These are phyloP conservation scores for Monsonia emarginata DNA, from an alignment of 441 rosid species.

Conservation along the genomic window DNA sequence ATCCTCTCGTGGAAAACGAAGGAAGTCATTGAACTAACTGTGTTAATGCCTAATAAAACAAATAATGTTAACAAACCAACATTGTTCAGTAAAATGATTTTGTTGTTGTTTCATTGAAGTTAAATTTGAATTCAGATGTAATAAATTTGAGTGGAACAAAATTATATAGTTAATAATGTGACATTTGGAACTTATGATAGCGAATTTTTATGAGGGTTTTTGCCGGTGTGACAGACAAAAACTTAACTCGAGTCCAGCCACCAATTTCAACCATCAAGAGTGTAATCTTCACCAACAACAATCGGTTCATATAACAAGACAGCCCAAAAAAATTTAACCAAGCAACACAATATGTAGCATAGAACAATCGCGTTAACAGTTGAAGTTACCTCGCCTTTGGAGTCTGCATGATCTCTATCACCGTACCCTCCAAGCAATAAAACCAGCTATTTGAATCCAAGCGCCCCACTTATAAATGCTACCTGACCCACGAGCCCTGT, in stretches of 20 bases:
- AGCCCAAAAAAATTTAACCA: neutral
- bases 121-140: no score
- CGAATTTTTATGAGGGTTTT: no score
- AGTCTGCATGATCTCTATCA: neutral
- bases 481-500: constrained; percentile 5
- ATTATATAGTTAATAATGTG: no score
- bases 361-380: neutral
- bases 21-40: neutral
- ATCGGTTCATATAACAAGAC: neutral
- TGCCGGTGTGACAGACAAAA: no score
- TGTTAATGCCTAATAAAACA: neutral
- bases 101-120: no score
- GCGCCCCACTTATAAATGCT: neutral
- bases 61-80: no score
- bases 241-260: no score
- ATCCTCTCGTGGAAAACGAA: neutral
- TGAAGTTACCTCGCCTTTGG: constrained; percentile 7
- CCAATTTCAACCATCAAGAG: no score
- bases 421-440: neutral
- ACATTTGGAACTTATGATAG: no score
- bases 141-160: no score
- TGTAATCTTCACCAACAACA: neutral
- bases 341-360: neutral
- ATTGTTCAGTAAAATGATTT: no score
- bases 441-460: no score